Evolutionary conservation across 2,329 filamentous ascomycete genomes (phyloP), one percentile per base, ranked within the genome.

Genomic region (Botrytis aclada): DNA sequence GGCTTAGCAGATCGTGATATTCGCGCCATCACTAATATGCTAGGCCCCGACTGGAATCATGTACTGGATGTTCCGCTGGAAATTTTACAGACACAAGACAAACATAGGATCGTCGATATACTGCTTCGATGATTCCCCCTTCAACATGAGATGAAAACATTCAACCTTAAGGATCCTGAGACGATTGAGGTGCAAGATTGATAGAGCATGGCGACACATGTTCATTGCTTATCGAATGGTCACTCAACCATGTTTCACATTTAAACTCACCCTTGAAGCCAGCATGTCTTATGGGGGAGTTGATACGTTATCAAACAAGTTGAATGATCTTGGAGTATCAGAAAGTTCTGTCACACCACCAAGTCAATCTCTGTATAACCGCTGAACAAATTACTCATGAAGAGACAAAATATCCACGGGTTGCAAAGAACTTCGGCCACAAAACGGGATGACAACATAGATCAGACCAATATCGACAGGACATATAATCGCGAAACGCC

Each of bases 41-140:
- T 77, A 7, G 74, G 72, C 7, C 37, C 58, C 34, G 37, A 72
- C 25, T 77, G 74, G 74, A n/a, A 54, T 58, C 25, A 32, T 43
- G 69, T 74, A 32, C 58, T 77, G 66, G 12, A 47, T 41, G 51
- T 76, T 51, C 76, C 76, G 10, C 37, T 75, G 6, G 61, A 72
- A 47, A 71, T 71, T n/a, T 63, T 66, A 12, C 56, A 25, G 20
- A 72, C 72, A n/a, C 29, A 37, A 37, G 65, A 76, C 29, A 69
- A 32, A 25, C 62, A 72, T 18, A 74, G 71, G 45, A 72, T 74
- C 51, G 20, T 82, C 80, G 4, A 84, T 29, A 56, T 74, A 32
- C 66, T 76, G 8, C 72, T 76, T 60, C 71, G 70, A n/a, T 72
- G 64, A 70, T 3, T 14, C 6, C 29, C 16, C 45, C 25, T 18